Evolutionary conservation across 441 rosid species (phyloP), one percentile per base, ranked within the genome.

Genomic region (Pelargonium exstipulatum): DNA sequence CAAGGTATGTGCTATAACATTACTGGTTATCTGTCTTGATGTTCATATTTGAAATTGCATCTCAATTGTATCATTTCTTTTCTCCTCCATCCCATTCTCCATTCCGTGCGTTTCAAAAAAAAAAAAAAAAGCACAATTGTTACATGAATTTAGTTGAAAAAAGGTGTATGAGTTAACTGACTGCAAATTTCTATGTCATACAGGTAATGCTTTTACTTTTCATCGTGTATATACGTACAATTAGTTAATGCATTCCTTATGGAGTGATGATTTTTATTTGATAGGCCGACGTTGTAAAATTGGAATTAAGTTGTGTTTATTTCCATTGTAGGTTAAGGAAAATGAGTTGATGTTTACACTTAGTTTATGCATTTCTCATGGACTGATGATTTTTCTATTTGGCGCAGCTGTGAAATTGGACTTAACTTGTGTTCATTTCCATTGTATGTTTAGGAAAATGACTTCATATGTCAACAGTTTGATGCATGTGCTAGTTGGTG

Each of bases 401-500:
- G 32, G 32, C 32, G 4, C 32, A 29, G 32, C 32, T 29, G 32
- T 29, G 2, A 29, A 29, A 29, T 29, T 29, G 32, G 32, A 29
- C 1, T 29, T 29, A 29, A 29, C 32, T 29, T 29, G 32, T 29
- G 32, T 29, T 70, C 51, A 16, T 62, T 32, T 60, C 68, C 37
- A 58, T 73, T 53, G 48, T 61, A 85, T 94, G 94, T 40, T 48
- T 76, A 70, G 13, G 66, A 74, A 65, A 78, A 78, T 17, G 78
- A 64, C 71, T 79, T 67, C 65, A 69, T 94, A 65, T 80, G 82
- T 75, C 91, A 91, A 77, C 90, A 87, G 73, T 94, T 90, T 84
- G 99, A 94, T 85, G 99, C 86, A 74, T 91, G 97, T 79, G 97
- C 99, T 77, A 94, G 97, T 82, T 94, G 99, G 99, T 94, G 96